Evolutionary conservation across 305 asterid genomes (phyloP).

Genomic region (Plantago lanceolata): DNA sequence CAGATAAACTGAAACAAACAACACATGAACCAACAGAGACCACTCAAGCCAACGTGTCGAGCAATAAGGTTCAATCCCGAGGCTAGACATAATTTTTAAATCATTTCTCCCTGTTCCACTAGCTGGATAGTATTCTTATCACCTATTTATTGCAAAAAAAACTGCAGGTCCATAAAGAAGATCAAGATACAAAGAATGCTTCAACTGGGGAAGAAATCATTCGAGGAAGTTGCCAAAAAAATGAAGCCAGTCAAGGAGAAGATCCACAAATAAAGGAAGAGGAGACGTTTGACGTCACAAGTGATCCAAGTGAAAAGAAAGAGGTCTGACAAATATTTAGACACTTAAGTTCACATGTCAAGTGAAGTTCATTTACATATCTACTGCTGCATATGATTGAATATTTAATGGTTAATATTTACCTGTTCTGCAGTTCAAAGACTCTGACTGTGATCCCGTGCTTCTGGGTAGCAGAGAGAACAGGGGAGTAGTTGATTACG

Average conservation of each 20-base stretch:
- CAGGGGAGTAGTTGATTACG: slow-evolving; percentile 20
- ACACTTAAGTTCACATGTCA: slow-evolving; percentile 4
- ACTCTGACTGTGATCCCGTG: slow-evolving; percentile 17
- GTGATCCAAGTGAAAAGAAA: slow-evolving; percentile 28
- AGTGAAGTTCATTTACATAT: not conserved
- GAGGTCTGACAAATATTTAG: slow-evolving; percentile 23
- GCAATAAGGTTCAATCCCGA: slow-evolving; percentile 34
- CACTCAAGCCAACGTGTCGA: slow-evolving; percentile 19
- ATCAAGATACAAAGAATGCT: slow-evolving; percentile 28
- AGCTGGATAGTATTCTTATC: slow-evolving; percentile 3
- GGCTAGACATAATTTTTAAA: slow-evolving; percentile 17
- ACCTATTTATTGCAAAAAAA: slow-evolving; percentile 13
- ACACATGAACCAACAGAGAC: slow-evolving; percentile 14
- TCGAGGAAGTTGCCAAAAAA: slow-evolving; percentile 28
- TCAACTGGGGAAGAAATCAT: slow-evolving; percentile 32
- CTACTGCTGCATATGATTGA: slow-evolving; percentile 14
- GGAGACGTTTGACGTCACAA: slow-evolving; percentile 23
- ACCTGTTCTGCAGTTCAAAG: slow-evolving; percentile 25
- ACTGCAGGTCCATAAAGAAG: slow-evolving; percentile 34
- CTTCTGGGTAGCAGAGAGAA: slow-evolving; percentile 22
- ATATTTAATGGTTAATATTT: not conserved
- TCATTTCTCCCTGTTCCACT: slow-evolving; percentile 17
- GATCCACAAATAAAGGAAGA: slow-evolving; percentile 14
- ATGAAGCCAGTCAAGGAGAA: slow-evolving; percentile 29
- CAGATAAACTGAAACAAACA: slow-evolving; percentile 15